Base-by-base conservation (phyloP, 2,329 filamentous ascomycete species). In the Verticillium nubilum region DNA sequence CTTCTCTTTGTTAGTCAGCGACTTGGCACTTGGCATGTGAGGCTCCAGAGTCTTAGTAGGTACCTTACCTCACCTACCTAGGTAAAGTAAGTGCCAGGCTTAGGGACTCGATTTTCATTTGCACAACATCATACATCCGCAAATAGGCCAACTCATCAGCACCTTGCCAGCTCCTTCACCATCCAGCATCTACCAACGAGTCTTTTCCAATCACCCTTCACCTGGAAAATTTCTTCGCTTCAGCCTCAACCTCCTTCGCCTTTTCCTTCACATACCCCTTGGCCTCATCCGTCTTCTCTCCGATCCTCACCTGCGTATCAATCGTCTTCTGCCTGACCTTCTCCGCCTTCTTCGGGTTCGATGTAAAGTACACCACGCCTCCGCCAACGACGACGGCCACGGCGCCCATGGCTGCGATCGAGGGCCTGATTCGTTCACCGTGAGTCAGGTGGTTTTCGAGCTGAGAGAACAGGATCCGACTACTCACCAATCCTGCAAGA, bases 331-430 rank as follows among this genome's bases (percentile, higher is more conserved):
- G 42, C 42, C 42, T 7, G 17, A 23, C 42, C 19, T 50, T 50
- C 19, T 50, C 42, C 37, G 54, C 29, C 2, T 57, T 56, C 27
- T 56, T 60, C 1, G 60, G 59, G 37, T 60, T 60, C 2, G 58
- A 57, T 7, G 60, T 60, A 9, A 62, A 29, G 35, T 63, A 61
- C n/a, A 60, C 58, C 12, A 63, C 42, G 2, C 60, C 60, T 1
- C 58, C 42, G 2, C 56, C 58, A 1, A 63, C 57, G 19, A 56
- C 55, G 0, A 63, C 23, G 17, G 56, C 62, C 12, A 58, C 62
- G 9, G 33, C 60, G 15, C 25, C 60, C 3, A 63, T 62, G 13
- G 62, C 62, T 6, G 55, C 56, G 10, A 60, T 3, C 1, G 62
- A 60, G 2, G 62, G 52, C 62, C 62, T 63, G 2, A 1, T 23